Base-by-base conservation (phyloP, 1,139 yeast species). In the Hanseniaspora sp. region DNA sequence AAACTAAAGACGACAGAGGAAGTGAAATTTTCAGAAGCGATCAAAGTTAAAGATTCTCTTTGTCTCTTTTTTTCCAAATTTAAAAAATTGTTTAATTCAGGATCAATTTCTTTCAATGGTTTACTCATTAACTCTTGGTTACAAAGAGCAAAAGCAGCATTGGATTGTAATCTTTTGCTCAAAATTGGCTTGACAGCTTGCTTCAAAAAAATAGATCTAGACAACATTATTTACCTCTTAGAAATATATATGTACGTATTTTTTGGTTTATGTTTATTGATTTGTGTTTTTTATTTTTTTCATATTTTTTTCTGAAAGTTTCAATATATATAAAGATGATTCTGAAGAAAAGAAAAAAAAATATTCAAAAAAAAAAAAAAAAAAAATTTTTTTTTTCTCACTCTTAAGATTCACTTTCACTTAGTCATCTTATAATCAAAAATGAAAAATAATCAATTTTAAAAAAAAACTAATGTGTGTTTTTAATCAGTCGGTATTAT, bases 11-110 rank as follows among this genome's bases (percentile, higher is more conserved):
- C 97, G 28, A 96, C 88, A 68, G 82, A 83, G 51, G 96, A 86
- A 55, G 97, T 90, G 74, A 88, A 87, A 72, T 90, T 90, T 71
- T 90, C 97, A 37, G 95, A 84, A 41, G 97, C 95, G 68, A 90
- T 90, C 69, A 90, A 78, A 46, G 95, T 88, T 62, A 90, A 82
- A 53, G 96, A 86, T 67, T 83, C 82, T 71, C 82, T 84, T 73
- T 90, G 97, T 72, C 97, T 85, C 61, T 69, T 69, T 64, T 80
- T 82, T 70, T 90, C 97, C 59, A 77, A 78, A 59, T 74, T 70
- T 64, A 88, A 75, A 66, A 87, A 86, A 44, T 75, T 74, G 59
- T 82, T 82, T 80, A 88, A 87, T 69, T 86, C 95, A 42, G 95
- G 95, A 68, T 87, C 96, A 60, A 83, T 76, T 46, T 79, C 82